Evolutionary conservation across 2,329 filamentous ascomycete genomes (phyloP).

Genomic region (Pseudodiploospora longispora): DNA sequence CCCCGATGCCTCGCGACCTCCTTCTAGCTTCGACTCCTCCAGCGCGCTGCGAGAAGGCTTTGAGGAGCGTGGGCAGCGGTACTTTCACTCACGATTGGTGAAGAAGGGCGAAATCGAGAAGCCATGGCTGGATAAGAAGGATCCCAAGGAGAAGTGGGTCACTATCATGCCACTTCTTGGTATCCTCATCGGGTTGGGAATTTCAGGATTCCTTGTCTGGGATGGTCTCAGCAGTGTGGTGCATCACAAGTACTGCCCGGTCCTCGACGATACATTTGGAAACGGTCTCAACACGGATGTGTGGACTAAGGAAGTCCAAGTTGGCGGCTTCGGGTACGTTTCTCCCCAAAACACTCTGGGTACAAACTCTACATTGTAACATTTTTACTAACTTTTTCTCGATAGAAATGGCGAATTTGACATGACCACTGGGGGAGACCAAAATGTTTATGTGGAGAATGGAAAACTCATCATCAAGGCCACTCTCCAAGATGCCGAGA

Average conservation of each 20-base stretch:
- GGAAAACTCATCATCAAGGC: conserved; percentile 67
- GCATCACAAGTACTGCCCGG: conserved; percentile 63
- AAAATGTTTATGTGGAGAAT: conserved; percentile 67
- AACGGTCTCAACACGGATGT: conserved; percentile 48
- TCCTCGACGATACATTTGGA: conserved; percentile 60
- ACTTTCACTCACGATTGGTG: conserved; percentile 67
- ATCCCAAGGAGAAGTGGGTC: conserved; percentile 79
- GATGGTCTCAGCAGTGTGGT: conserved; percentile 65
- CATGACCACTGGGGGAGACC: conserved; percentile 60
- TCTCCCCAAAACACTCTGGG: too few species aligned
- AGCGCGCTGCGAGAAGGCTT: conserved; percentile 27
- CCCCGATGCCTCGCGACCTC: conserved; percentile 35
- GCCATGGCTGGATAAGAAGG: conserved; percentile 66
- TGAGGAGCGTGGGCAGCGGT: conserved; percentile 38
- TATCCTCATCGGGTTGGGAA: conserved; percentile 56
- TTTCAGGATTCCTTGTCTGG: conserved; percentile 66
- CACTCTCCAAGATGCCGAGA: conserved; percentile 61
- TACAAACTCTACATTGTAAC: background rate
- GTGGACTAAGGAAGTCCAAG: conserved; percentile 68
- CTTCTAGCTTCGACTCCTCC: conserved; percentile 39
- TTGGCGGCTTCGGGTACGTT: conserved; percentile 68
- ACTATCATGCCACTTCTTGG: conserved; percentile 71
- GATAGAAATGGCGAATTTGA: conserved; percentile 73
- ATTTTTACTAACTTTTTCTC: conserved; percentile 2
- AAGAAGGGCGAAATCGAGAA: conserved; percentile 66